Evolutionary conservation across 2,329 filamentous ascomycete species (phyloP).

Genomic region (Mollisiaceae sp.): DNA sequence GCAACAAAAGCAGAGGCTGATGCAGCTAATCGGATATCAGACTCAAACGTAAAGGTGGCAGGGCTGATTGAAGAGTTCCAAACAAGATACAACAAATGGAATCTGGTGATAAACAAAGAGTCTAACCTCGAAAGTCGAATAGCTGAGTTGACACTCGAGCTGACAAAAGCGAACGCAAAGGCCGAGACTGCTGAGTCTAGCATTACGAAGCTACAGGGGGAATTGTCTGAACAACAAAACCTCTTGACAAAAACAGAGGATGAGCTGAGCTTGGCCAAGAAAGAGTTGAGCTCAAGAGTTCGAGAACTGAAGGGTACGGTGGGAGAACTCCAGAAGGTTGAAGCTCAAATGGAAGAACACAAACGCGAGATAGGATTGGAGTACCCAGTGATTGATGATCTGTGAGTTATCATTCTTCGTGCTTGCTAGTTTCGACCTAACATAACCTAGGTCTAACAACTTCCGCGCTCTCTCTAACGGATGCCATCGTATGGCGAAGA

Average conservation of each 20-base stretch:
- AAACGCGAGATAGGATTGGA: background rate
- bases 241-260: background rate
- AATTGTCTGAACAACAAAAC: background rate
- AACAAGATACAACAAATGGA: background rate
- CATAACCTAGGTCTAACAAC: background rate
- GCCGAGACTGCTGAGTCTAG: background rate
- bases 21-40: background rate
- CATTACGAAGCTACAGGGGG: background rate
- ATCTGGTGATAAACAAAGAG: background rate
- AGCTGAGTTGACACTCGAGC: background rate
- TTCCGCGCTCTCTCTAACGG: background rate
- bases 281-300: background rate
- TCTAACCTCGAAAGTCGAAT: background rate
- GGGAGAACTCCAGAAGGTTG: background rate
- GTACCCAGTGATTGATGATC: background rate
- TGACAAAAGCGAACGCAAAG: background rate
- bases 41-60: background rate
- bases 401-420: background rate
- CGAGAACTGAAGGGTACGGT: background rate
- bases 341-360: background rate
- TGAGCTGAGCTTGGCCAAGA: background rate
- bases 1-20: background rate
- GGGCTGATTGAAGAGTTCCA: background rate
- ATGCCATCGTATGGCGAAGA: background rate
- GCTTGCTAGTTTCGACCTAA: background rate